phyloP scores from a whole-genome alignment of 2,329 filamentous ascomycete genomes.

The Elsinoe arachidis region DNA sequence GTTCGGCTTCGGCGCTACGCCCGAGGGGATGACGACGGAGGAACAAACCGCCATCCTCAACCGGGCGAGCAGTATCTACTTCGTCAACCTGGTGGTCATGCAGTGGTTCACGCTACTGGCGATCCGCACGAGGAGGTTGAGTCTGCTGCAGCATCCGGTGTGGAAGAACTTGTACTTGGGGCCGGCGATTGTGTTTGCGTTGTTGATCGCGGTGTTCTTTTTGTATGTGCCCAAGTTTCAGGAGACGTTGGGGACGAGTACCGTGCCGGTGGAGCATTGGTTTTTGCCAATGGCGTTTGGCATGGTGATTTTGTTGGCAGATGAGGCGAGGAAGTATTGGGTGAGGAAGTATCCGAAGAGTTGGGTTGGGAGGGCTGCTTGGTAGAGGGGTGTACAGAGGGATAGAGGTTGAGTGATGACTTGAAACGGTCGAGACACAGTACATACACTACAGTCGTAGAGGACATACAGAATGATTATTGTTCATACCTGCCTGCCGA shows the following conservation, averaged over 20 bases:
- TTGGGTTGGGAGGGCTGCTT: constrained; percentile 52
- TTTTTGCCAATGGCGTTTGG: constrained; percentile 70
- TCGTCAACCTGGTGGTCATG: constrained; percentile 73
- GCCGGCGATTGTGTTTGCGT: constrained; percentile 59
- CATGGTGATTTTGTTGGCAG: constrained; percentile 52
- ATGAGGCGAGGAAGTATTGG: constrained; percentile 57
- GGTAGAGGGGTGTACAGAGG: constrained; percentile 37
- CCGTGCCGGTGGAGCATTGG: constrained; percentile 64
- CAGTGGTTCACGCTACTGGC: constrained; percentile 70
- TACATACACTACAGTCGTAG: not conserved
- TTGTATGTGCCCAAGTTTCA: constrained; percentile 60
- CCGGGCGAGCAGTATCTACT: constrained; percentile 65
- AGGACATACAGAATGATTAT: not conserved
- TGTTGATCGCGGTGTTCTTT: constrained; percentile 59
- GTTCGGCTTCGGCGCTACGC: constrained; percentile 56
- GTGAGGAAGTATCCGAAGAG: constrained; percentile 53
- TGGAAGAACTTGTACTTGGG: constrained; percentile 60
- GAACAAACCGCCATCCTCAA: constrained; percentile 50
- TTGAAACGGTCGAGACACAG: not conserved
- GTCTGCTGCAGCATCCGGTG: constrained; percentile 65
- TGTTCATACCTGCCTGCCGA: too few species aligned
- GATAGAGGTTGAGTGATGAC: not conserved
- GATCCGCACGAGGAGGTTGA: constrained; percentile 50
- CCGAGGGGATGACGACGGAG: constrained; percentile 40
- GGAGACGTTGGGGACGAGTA: constrained; percentile 49